phyloP scores from a whole-genome alignment of 2,329 filamentous ascomycete genomes.

The Clonostachys chloroleuca region DNA sequence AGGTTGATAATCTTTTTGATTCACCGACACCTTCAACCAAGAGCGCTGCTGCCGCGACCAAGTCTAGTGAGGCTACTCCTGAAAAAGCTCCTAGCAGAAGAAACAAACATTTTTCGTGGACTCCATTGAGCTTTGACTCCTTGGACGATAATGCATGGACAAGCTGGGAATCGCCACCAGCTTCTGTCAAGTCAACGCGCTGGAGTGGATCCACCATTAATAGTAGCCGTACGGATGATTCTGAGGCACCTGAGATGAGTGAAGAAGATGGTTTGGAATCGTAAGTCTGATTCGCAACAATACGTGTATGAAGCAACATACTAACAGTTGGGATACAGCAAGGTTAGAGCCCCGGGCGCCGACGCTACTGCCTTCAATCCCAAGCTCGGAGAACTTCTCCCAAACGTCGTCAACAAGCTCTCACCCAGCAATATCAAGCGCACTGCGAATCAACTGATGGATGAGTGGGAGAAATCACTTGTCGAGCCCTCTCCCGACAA shows the following conservation, averaged over 20 bases:
- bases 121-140: constrained; percentile 50
- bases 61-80: constrained; percentile 8
- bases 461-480: constrained; percentile 75
- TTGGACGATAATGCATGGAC: constrained; percentile 61
- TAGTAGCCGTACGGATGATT: constrained; percentile 32
- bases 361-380: constrained; percentile 9
- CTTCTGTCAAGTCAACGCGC: constrained; percentile 50
- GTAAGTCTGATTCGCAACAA: constrained; percentile 30
- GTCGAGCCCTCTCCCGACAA: constrained; percentile 15
- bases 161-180: constrained; percentile 56
- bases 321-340: not conserved
- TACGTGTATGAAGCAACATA: constrained; percentile 17
- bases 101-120: constrained; percentile 56
- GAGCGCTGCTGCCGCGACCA: constrained; percentile 1
- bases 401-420: constrained; percentile 68
- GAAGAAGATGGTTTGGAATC: constrained; percentile 39
- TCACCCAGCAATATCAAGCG: constrained; percentile 74
- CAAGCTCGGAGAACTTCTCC: constrained; percentile 53
- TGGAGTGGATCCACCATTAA: constrained; percentile 61
- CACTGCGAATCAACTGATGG: constrained; percentile 82
- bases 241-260: constrained; percentile 40
- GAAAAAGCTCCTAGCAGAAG: constrained; percentile 31
- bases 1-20: constrained; percentile 36
- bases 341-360: not conserved
- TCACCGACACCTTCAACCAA: constrained; percentile 23